A percentile compares a stretch with the other conserved stretches of the same genome.
Conservation (phyloP, 768 basidiomycete species). For the Mycena indigotica region DNA sequence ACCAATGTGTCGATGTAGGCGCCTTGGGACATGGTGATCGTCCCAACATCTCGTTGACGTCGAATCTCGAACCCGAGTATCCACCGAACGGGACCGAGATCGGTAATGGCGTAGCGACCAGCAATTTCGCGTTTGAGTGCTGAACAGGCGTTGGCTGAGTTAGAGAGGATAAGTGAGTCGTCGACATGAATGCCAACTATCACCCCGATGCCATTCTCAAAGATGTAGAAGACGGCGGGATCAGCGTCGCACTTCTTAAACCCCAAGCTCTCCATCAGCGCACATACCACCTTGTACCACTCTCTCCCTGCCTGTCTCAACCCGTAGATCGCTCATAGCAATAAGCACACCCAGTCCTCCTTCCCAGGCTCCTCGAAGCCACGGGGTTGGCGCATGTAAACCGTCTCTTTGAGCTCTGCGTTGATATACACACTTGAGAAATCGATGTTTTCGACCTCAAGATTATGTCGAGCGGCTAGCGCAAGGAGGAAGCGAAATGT, state of each 20-base stretch:
- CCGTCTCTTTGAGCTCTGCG: slow-evolving; percentile 22
- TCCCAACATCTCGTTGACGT: background rate
- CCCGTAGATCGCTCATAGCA: background rate
- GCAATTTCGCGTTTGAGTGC: too few species aligned
- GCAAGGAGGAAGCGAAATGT: too few species aligned
- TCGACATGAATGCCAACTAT: background rate
- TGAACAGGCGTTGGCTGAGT: too few species aligned
- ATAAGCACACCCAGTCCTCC: background rate
- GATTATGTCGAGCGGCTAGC: slow-evolving; percentile 16
- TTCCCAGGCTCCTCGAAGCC: slow-evolving; percentile 4
- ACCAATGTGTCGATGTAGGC: too few species aligned
- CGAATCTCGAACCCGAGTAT: slow-evolving; percentile 30
- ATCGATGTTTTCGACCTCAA: slow-evolving; percentile 16
- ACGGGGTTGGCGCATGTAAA: slow-evolving; percentile 24
- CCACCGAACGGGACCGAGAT: slow-evolving; percentile 26
- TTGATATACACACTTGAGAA: too few species aligned
- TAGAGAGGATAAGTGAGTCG: too few species aligned
- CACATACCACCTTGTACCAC: background rate
- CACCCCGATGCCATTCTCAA: background rate
- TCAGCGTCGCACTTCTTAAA: slow-evolving; percentile 5
- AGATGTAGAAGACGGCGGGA: slow-evolving; percentile 1
- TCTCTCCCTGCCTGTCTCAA: background rate
- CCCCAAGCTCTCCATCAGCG: background rate
- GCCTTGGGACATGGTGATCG: background rate
- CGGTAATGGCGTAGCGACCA: slow-evolving; percentile 26